phyloP scores from a whole-genome alignment of 768 basidiomycete species.

The Boletus patriciae region DNA sequence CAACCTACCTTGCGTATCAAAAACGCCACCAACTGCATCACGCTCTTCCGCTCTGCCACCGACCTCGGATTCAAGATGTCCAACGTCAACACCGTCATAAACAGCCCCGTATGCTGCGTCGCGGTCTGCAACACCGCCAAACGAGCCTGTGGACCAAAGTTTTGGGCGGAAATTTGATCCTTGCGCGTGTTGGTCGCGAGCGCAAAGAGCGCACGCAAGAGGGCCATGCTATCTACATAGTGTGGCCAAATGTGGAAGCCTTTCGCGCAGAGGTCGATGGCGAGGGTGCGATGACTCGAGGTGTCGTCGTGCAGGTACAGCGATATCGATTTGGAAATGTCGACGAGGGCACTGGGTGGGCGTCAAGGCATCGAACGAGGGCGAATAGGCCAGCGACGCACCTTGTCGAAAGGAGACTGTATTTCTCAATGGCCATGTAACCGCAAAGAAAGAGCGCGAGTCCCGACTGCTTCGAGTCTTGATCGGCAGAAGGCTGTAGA shows the following conservation, averaged over 20 bases:
- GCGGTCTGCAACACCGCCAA: slow-evolving; percentile 85
- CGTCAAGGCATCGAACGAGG: neutral
- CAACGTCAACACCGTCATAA: slow-evolving; percentile 91
- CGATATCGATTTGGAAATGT: slow-evolving; percentile 81
- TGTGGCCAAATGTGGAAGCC: slow-evolving; percentile 96
- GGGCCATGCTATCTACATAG: slow-evolving; percentile 86
- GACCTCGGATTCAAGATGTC: slow-evolving; percentile 81
- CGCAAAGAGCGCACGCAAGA: slow-evolving; percentile 79
- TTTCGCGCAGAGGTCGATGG: slow-evolving; percentile 85
- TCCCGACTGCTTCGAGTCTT: slow-evolving; percentile 58
- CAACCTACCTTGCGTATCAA: slow-evolving; percentile 78
- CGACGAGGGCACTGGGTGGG: slow-evolving; percentile 63
- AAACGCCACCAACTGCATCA: slow-evolving; percentile 92
- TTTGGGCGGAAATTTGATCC: slow-evolving; percentile 65
- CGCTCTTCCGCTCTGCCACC: slow-evolving; percentile 77
- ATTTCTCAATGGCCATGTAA: slow-evolving; percentile 77
- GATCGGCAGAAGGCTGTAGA: slow-evolving; percentile 58
- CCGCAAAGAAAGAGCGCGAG: slow-evolving; percentile 81
- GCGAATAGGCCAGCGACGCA: slow-evolving; percentile 30
- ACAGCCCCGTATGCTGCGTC: slow-evolving; percentile 75
- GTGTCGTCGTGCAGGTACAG: slow-evolving; percentile 74
- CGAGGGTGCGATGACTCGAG: slow-evolving; percentile 65
- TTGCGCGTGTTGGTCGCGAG: slow-evolving; percentile 74
- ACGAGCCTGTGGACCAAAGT: slow-evolving; percentile 76
- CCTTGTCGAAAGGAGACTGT: slow-evolving; percentile 72